These are phyloP conservation scores for Suhomyces wounanorum DNA, from an alignment of 1,139 yeast species.

Conservation along the genomic window DNA sequence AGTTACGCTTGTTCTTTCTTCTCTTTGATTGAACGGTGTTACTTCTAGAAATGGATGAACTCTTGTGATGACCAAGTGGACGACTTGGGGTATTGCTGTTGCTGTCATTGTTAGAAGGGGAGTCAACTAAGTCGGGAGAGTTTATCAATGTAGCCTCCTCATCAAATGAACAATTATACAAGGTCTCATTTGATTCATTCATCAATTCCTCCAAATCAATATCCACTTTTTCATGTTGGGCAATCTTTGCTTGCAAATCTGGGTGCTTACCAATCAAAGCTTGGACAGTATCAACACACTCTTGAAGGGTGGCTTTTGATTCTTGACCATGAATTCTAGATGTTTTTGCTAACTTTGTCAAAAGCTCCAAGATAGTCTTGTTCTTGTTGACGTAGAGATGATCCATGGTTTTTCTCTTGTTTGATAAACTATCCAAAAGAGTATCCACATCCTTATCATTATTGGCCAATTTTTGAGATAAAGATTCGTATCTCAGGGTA, in stretches of 20 bases:
- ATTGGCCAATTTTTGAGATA: slow-evolving; percentile 30
- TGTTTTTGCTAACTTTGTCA: slow-evolving; percentile 45
- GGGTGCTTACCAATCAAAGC: slow-evolving; percentile 38
- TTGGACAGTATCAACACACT: slow-evolving; percentile 34
- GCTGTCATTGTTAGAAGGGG: slow-evolving; percentile 11
- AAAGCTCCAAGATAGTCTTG: slow-evolving; percentile 45
- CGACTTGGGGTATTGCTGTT: slow-evolving; percentile 15
- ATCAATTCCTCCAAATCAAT: slow-evolving; percentile 40
- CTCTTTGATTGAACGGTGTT: slow-evolving; percentile 30
- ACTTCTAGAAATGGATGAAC: slow-evolving; percentile 24
- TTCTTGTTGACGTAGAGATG: slow-evolving; percentile 50
- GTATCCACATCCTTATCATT: slow-evolving; percentile 51
- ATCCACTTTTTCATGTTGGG: slow-evolving; percentile 30
- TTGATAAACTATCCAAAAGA: slow-evolving; percentile 43
- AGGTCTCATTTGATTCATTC: slow-evolving; percentile 36
- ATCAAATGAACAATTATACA: slow-evolving; percentile 37
- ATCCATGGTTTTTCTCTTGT: slow-evolving; percentile 46
- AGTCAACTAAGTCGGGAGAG: slow-evolving; percentile 27
- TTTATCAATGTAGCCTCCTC: slow-evolving; percentile 37
- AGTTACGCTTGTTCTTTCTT: slow-evolving; percentile 36
- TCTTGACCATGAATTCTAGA: slow-evolving; percentile 54
- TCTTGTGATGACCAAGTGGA: slow-evolving; percentile 13
- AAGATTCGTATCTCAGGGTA: slow-evolving; percentile 29
- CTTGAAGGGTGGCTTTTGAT: slow-evolving; percentile 36
- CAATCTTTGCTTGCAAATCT: slow-evolving; percentile 35